These are phyloP conservation scores for Neopestalotiopsis rosae DNA, from an alignment of 2,329 filamentous ascomycete species.

Conservation along the genomic window DNA sequence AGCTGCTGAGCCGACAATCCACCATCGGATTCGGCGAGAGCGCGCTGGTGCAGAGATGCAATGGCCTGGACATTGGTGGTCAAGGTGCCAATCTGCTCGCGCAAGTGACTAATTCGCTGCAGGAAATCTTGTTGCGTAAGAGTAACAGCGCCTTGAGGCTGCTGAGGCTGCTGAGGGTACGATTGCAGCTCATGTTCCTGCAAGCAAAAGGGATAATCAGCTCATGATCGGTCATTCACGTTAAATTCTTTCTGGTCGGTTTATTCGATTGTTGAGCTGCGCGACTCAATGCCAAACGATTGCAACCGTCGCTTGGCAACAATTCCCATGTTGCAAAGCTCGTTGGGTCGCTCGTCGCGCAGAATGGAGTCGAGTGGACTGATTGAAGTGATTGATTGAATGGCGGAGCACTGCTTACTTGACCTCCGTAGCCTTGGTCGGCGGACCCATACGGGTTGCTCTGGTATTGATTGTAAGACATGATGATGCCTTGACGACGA, in stretches of 20 bases:
- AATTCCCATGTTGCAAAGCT: neutral
- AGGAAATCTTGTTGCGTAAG: slow-evolving; percentile 73
- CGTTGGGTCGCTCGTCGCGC: neutral
- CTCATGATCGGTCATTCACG: neutral
- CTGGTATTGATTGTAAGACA: slow-evolving; percentile 67
- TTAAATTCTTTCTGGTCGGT: neutral
- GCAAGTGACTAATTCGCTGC: slow-evolving; percentile 68
- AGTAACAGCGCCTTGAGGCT: slow-evolving; percentile 31
- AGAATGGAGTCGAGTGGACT: slow-evolving; percentile 4
- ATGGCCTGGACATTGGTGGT: slow-evolving; percentile 72
- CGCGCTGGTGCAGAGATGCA: slow-evolving; percentile 72
- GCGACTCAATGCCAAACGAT: neutral
- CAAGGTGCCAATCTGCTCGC: slow-evolving; percentile 70
- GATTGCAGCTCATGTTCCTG: slow-evolving; percentile 53
- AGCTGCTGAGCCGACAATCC: slow-evolving; percentile 59
- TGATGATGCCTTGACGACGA: slow-evolving; percentile 36
- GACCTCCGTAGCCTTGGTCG: slow-evolving; percentile 49
- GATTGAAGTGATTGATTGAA: slow-evolving; percentile 7
- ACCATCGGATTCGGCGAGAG: slow-evolving; percentile 69
- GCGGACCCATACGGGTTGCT: slow-evolving; percentile 67
- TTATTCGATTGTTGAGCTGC: neutral
- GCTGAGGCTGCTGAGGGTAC: slow-evolving; percentile 41
- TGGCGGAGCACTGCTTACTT: slow-evolving; percentile 44
- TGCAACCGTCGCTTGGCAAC: neutral
- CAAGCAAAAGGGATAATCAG: neutral